These are phyloP conservation scores for Wickerhamiella cacticola DNA, from an alignment of 805 yeast species.

Conservation along the genomic window DNA sequence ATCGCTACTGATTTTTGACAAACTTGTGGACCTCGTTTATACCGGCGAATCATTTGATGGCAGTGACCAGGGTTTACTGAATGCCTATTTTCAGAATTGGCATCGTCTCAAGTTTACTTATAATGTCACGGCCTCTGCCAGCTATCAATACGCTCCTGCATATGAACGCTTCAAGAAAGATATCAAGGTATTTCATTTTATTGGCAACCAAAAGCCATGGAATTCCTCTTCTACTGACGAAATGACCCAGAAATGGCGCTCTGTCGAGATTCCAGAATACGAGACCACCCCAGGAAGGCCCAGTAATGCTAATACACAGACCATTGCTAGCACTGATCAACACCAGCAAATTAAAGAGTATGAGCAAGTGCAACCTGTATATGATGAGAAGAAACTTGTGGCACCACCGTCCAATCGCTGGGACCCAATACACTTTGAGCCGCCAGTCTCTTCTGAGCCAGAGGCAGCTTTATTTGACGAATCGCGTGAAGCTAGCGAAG, in stretches of 20 bases:
- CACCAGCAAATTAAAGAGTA: conserved; percentile 1
- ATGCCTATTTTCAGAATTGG: conserved; percentile 64
- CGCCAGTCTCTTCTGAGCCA: conserved; percentile 14
- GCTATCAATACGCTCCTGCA: conserved; percentile 66
- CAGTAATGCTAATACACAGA: background rate
- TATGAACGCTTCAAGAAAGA: conserved; percentile 38
- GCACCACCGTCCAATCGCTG: conserved; percentile 19
- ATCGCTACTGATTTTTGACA: conserved; percentile 31
- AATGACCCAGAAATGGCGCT: conserved; percentile 12
- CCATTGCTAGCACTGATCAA: background rate
- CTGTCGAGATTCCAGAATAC: background rate
- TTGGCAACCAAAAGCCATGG: conserved; percentile 34
- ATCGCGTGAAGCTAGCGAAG: background rate
- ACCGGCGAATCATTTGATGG: conserved; percentile 55
- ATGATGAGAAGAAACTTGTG: conserved; percentile 12
- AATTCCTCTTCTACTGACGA: conserved; percentile 1
- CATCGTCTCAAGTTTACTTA: conserved; percentile 61
- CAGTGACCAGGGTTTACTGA: conserved; percentile 83
- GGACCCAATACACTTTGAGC: conserved; percentile 21
- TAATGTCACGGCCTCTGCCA: conserved; percentile 58
- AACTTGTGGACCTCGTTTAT: conserved; percentile 29
- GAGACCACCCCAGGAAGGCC: background rate
- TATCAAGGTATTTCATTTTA: conserved; percentile 33
- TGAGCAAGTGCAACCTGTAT: background rate
- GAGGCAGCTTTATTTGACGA: conserved; percentile 14